Base-by-base conservation (phyloP, 495 filamentous ascomycete species). In the Aspergillus funiculosus region DNA sequence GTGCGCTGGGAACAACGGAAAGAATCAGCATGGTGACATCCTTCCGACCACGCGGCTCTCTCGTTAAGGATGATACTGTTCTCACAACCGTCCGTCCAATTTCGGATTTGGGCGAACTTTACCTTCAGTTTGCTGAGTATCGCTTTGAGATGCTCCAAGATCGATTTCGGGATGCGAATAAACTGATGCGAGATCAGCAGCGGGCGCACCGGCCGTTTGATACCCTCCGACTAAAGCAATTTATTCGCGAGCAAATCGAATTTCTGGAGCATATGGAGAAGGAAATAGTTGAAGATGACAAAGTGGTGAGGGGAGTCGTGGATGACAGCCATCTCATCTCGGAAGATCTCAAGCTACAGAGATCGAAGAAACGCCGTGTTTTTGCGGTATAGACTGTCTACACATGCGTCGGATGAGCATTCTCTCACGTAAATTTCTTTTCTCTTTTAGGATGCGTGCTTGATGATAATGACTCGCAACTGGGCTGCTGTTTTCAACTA, bases 11-110 rank as follows among this genome's bases (percentile, higher is more conserved):
- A 24, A 69, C 71, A 7, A 73, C 75, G 14, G 83, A 86, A 59
- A 78, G 82, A 29, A 83, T 86, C 62, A 83, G 78, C 21, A 81
- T 83, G 72, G 82, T 86, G 18, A 86, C 82, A 5, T 85, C 82
- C 6, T 86, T 86, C 64, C 74, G 84, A 5, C 80, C 82, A 2
- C 73, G 72, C 14, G 70, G 69, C 27, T 68, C 82, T 2, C 64
- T 58, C n/a, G 54, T 79, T 34, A 74, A 71, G 14, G 83, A 87
- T 50, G 82, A 85, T 48, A 80, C 80, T 4, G 77, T 82, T 19
- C 71, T 87, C 31, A 78, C 72, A 6, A 84, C 81, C 0, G 80
- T 86, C 18, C 76, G 82, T 10, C 72, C 75, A 1, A 75, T 86
- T 30, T 85, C 81, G 1, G 67, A 84, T 52, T 68, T 86, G 5